phyloP scores from a whole-genome alignment of 129 eudicot genomes.

The Sambucus nigra region DNA sequence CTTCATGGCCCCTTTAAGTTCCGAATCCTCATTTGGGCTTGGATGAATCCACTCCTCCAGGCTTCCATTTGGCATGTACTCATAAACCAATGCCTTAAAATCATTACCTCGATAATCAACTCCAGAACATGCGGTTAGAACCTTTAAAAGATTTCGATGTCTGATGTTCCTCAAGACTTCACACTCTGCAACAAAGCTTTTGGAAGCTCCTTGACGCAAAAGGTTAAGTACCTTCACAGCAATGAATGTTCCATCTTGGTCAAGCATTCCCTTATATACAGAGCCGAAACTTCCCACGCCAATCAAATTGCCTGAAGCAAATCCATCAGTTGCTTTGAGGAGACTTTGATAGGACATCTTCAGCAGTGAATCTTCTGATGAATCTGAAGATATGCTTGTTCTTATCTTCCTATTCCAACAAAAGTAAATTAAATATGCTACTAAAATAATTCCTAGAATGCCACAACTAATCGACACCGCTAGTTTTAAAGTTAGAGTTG shows the following conservation, averaged over 20 bases:
- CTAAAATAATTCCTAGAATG: background rate
- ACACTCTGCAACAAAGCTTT: conserved; percentile 26
- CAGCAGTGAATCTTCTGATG: background rate
- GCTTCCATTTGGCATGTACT: conserved; percentile 23
- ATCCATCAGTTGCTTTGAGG: conserved; percentile 12
- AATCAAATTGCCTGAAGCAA: conserved; percentile 12
- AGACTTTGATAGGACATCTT: conserved; percentile 7
- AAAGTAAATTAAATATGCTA: background rate
- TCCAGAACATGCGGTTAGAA: conserved; percentile 16
- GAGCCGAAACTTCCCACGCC: conserved; percentile 18
- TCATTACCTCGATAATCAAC: conserved; percentile 16
- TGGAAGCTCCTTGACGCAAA: conserved; percentile 11
- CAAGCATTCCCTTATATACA: conserved; percentile 17
- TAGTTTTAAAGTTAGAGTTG: background rate
- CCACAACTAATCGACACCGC: background rate
- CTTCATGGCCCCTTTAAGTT: background rate
- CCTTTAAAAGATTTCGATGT: conserved; percentile 20
- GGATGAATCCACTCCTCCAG: conserved; percentile 21
- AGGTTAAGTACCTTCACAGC: conserved; percentile 30
- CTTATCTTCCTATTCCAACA: background rate
- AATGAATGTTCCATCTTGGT: background rate
- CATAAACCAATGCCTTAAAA: conserved; percentile 19
- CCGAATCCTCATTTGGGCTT: background rate
- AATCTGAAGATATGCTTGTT: background rate
- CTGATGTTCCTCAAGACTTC: conserved; percentile 17